Conservation (phyloP, 768 basidiomycete species). For the Cystofilobasidium bisporidii region DNA sequence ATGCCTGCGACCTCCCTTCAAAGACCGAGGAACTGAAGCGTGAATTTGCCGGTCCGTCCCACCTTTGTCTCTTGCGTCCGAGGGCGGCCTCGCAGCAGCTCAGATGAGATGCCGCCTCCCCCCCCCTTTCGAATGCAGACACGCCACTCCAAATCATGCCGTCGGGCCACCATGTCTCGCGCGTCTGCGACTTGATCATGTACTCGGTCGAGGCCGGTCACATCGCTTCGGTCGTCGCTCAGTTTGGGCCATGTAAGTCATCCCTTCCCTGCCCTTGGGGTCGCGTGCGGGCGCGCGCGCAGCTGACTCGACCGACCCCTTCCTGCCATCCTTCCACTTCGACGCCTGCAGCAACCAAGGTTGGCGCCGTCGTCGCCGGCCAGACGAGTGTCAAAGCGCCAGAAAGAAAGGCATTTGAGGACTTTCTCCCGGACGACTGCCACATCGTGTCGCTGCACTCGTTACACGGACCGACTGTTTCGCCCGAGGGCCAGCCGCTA, state of each 20-base stretch:
- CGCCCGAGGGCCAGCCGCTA: constrained; percentile 77
- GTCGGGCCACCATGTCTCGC: constrained; percentile 81
- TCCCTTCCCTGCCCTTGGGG: constrained; percentile 26
- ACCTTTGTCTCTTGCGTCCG: too few relatives aligned
- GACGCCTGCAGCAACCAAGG: constrained; percentile 62
- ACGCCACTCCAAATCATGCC: constrained; percentile 50
- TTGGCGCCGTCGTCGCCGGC: constrained; percentile 82
- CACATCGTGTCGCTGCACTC: constrained; percentile 90
- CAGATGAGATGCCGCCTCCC: background rate
- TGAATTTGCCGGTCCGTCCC: constrained; percentile 34
- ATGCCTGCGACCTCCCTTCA: constrained; percentile 75
- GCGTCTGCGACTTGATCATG: constrained; percentile 83
- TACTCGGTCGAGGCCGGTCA: constrained; percentile 91
- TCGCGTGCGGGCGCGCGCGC: background rate
- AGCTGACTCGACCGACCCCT: background rate
- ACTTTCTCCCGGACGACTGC: constrained; percentile 71
- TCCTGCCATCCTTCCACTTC: background rate
- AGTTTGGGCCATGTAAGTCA: constrained; percentile 90
- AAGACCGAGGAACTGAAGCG: constrained; percentile 56
- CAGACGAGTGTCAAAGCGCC: constrained; percentile 97
- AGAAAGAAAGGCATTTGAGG: constrained; percentile 80
- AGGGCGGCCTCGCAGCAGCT: background rate
- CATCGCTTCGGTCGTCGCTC: constrained; percentile 68
- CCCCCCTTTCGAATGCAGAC: constrained; percentile 45
- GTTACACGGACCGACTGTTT: constrained; percentile 83